Percentiles rank a stretch among this genome's conserved stretches.
These are phyloP conservation scores for Populus hybrid DNA, from an alignment of 441 rosid genomes.

Conservation along the genomic window DNA sequence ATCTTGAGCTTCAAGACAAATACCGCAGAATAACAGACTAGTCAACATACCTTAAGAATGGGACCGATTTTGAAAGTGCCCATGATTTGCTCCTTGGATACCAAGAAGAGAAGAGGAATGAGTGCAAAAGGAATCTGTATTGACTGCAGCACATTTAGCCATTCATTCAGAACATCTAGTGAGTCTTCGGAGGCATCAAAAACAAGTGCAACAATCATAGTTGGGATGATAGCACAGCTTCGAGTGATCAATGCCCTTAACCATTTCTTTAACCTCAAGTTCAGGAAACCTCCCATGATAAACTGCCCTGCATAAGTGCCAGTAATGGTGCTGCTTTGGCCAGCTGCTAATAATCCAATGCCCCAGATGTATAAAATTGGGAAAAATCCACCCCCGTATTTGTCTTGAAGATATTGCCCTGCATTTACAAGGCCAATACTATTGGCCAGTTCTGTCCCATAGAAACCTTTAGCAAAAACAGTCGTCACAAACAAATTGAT, in stretches of 20 bases:
- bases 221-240: conserved; percentile 79
- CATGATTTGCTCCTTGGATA: conserved; percentile 79
- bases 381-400: conserved; percentile 71
- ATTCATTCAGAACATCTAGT: conserved; percentile 74
- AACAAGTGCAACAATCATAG: conserved; percentile 66
- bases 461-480: conserved; percentile 86
- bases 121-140: conserved; percentile 89
- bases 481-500: conserved; percentile 83
- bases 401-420: conserved; percentile 79
- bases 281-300: conserved; percentile 92
- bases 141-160: conserved; percentile 90
- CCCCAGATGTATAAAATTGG: conserved; percentile 91
- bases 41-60: conserved; percentile 49
- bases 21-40: not conserved
- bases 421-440: conserved; percentile 76
- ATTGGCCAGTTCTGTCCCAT: conserved; percentile 68
- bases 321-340: conserved; percentile 92
- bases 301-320: conserved; percentile 95
- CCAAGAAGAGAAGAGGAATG: conserved; percentile 73
- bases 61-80: conserved; percentile 72
- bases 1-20: not conserved
- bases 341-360: conserved; percentile 85
- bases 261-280: conserved; percentile 82
- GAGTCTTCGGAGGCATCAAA: conserved; percentile 65
- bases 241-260: conserved; percentile 86